These are phyloP conservation scores for Ogataea paradorogensis DNA, from an alignment of 805 yeast genomes.

Conservation along the genomic window DNA sequence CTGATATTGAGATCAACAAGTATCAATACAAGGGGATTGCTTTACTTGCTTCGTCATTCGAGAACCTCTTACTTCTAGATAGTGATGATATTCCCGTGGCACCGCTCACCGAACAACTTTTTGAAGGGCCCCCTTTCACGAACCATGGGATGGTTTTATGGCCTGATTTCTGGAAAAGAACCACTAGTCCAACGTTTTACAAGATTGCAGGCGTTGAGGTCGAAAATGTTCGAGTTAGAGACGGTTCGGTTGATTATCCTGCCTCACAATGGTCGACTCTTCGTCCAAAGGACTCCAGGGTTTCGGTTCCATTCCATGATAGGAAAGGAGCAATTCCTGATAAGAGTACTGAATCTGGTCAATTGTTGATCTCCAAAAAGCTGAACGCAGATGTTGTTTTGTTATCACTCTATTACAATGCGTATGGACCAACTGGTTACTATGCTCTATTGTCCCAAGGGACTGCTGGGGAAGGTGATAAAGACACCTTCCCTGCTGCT, in stretches of 20 bases:
- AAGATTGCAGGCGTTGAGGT: conserved; percentile 48
- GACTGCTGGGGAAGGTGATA: conserved; percentile 77
- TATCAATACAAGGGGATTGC: conserved; percentile 40
- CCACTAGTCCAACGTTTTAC: conserved; percentile 57
- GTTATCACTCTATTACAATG: conserved; percentile 56
- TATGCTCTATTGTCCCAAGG: conserved; percentile 59
- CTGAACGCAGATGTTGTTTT: conserved; percentile 53
- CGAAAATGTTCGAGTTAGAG: conserved; percentile 35
- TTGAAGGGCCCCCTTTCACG: conserved; percentile 43
- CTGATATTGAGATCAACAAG: conserved; percentile 26
- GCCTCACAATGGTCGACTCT: conserved; percentile 17
- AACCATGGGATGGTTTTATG: conserved; percentile 51
- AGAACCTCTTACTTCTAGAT: conserved; percentile 44
- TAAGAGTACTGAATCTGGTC: conserved; percentile 64
- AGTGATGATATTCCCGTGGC: conserved; percentile 46
- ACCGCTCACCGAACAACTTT: conserved; percentile 52
- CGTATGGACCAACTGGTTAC: conserved; percentile 57
- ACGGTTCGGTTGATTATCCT: conserved; percentile 28
- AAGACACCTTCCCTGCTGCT: conserved; percentile 73
- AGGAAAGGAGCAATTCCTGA: conserved; percentile 59
- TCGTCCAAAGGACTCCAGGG: conserved; percentile 17
- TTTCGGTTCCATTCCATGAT: conserved; percentile 51
- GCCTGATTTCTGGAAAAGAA: conserved; percentile 69
- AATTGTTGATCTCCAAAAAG: conserved; percentile 53
- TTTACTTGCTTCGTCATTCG: conserved; percentile 44